Evolutionary conservation across 306 rosid genomes (phyloP).

Genomic region (Medicago arabica): DNA sequence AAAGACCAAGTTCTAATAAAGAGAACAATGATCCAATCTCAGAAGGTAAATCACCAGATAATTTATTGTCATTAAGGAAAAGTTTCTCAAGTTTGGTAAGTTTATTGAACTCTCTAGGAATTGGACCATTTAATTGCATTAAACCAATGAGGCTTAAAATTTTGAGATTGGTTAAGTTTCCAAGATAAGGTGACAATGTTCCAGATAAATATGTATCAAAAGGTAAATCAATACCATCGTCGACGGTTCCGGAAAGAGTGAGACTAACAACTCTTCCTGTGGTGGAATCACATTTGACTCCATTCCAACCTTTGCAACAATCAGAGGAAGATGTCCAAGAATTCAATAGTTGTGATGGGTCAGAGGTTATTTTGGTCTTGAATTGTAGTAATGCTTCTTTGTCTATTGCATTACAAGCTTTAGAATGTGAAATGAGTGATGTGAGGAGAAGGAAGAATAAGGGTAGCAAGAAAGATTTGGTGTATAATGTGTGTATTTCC

Average conservation of each 20-base stretch:
- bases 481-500: not conserved
- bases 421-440: conserved; percentile 25
- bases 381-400: conserved; percentile 61
- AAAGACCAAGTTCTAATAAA: conserved; percentile 55
- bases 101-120: conserved; percentile 49
- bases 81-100: conserved; percentile 52
- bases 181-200: conserved; percentile 67
- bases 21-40: conserved; percentile 49
- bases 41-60: conserved; percentile 54
- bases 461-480: not conserved
- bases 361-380: conserved; percentile 55
- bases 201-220: conserved; percentile 62
- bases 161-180: conserved; percentile 59
- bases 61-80: conserved; percentile 48
- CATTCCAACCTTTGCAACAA: conserved; percentile 70
- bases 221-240: conserved; percentile 41
- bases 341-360: conserved; percentile 57
- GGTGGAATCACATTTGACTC: conserved; percentile 54
- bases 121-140: conserved; percentile 57
- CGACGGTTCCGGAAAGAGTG: conserved; percentile 46
- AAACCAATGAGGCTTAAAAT: conserved; percentile 60
- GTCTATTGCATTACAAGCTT: conserved; percentile 58
- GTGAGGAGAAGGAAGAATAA: conserved; percentile 35
- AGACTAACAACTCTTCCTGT: conserved; percentile 58
- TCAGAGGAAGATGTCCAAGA: conserved; percentile 65